Evolutionary conservation across 148 eudicot genomes (phyloP).

Genomic region (Cornus controversa): DNA sequence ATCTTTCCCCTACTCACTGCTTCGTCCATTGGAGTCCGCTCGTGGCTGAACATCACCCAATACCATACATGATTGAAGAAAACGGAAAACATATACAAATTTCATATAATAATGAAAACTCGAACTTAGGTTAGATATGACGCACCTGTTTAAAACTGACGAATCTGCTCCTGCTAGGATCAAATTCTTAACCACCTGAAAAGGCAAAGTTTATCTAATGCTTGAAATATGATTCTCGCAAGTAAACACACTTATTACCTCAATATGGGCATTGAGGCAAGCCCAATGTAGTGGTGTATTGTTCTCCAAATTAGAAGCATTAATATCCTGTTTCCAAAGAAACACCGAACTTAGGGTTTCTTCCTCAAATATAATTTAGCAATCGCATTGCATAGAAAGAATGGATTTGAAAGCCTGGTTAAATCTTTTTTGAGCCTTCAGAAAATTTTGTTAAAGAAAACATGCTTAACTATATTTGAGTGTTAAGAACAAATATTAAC

Average conservation of each 20-base stretch:
- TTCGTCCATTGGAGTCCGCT: constrained; percentile 74
- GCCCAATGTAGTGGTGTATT: constrained; percentile 97
- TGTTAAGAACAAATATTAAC: too few species aligned
- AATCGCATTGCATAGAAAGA: neutral
- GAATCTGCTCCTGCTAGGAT: constrained; percentile 68
- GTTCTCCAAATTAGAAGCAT: constrained; percentile 62
- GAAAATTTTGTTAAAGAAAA: too few species aligned
- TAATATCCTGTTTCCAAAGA: constrained; percentile 59
- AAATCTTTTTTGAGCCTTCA: too few species aligned
- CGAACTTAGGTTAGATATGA: neutral
- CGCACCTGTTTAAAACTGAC: constrained; percentile 61
- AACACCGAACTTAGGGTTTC: neutral
- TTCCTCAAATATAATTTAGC: neutral
- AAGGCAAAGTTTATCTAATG: neutral
- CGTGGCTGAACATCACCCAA: constrained; percentile 46
- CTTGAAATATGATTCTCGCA: neutral
- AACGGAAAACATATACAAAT: neutral
- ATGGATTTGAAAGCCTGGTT: too few species aligned
- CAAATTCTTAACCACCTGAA: constrained; percentile 70
- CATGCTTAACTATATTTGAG: neutral
- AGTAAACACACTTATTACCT: constrained; percentile 35
- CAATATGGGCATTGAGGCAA: constrained; percentile 78
- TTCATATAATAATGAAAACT: neutral
- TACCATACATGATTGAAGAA: neutral
- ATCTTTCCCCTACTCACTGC: constrained; percentile 57